A percentile compares a stretch with the other conserved stretches of the same genome.
These are phyloP conservation scores for Tieghemiomyces parasiticus DNA, from an alignment of 192 early-diverging fungal genomes.

Conservation along the genomic window DNA sequence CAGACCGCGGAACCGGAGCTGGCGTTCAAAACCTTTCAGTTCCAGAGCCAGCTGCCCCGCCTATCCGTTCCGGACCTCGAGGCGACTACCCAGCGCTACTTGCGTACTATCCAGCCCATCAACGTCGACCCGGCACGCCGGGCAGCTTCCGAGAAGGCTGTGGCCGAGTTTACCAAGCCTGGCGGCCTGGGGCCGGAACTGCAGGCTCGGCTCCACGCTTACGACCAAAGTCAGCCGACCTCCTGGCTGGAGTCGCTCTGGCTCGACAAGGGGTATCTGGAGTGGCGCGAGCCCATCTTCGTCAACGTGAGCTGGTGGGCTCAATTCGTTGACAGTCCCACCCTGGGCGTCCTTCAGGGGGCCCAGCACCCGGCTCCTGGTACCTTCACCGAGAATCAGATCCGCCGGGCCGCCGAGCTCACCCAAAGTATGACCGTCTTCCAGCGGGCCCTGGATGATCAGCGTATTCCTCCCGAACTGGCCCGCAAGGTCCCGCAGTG, in stretches of 20 bases:
- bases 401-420: conserved; percentile 64
- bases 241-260: conserved; percentile 86
- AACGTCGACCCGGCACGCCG: conserved; percentile 37
- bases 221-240: conserved; percentile 47
- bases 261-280: conserved; percentile 69
- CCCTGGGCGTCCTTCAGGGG: conserved; percentile 22
- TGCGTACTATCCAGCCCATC: conserved; percentile 52
- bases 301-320: conserved; percentile 90
- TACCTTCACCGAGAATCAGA: conserved; percentile 51
- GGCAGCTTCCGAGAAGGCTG: conserved; percentile 39
- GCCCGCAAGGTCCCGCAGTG: conserved; percentile 60
- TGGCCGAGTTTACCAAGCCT: conserved; percentile 46
- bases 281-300: conserved; percentile 68
- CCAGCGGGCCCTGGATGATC: conserved; percentile 56
- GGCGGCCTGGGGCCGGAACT: conserved; percentile 58
- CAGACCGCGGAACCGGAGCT: too few species aligned
- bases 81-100: conserved; percentile 64
- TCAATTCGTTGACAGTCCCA: conserved; percentile 44
- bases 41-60: conserved; percentile 54
- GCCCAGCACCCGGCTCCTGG: conserved; percentile 23
- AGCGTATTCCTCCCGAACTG: conserved; percentile 47
- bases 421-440: conserved; percentile 48
- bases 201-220: conserved; percentile 51
- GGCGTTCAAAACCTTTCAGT: conserved; percentile 60
- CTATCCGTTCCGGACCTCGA: conserved; percentile 75